Evolutionary conservation across 768 basidiomycete genomes (phyloP).

Genomic region (Pulveroboletus sp.): DNA sequence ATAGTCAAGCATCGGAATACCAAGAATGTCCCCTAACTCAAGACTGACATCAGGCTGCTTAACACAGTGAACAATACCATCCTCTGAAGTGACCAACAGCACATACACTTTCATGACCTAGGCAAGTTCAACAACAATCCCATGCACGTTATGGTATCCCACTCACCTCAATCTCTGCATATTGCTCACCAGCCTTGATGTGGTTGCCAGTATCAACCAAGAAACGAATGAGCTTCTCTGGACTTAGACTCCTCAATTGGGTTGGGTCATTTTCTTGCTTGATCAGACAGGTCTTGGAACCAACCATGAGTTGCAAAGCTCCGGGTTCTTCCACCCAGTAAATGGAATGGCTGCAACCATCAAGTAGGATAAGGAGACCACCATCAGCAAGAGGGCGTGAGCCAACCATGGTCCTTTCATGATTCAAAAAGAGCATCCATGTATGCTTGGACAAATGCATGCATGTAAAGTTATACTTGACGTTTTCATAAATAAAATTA

Average conservation of each 20-base stretch:
- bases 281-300: constrained; percentile 96
- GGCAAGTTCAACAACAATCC: constrained; percentile 1
- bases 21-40: constrained; percentile 95
- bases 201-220: constrained; percentile 97
- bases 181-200: constrained; percentile 93
- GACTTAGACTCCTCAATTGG: constrained; percentile 91
- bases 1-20: constrained; percentile 94
- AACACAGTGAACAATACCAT: constrained; percentile 91
- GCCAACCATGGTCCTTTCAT: constrained; percentile 88
- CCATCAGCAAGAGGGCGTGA: constrained; percentile 93
- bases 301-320: constrained; percentile 87
- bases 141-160: not conserved
- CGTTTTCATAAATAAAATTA: constrained; percentile 97
- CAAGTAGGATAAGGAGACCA: constrained; percentile 86
- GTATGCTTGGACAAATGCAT: constrained; percentile 83
- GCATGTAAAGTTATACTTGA: constrained; percentile 93
- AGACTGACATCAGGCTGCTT: constrained; percentile 98
- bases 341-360: constrained; percentile 93
- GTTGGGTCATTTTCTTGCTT: constrained; percentile 99
- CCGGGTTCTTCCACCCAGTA: constrained; percentile 99
- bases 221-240: constrained; percentile 93
- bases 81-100: constrained; percentile 92
- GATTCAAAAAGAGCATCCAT: constrained; percentile 97
- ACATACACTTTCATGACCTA: constrained; percentile 99
- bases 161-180: constrained; percentile 94